phyloP scores from a whole-genome alignment of 805 yeast species.

The Pichia californica region DNA sequence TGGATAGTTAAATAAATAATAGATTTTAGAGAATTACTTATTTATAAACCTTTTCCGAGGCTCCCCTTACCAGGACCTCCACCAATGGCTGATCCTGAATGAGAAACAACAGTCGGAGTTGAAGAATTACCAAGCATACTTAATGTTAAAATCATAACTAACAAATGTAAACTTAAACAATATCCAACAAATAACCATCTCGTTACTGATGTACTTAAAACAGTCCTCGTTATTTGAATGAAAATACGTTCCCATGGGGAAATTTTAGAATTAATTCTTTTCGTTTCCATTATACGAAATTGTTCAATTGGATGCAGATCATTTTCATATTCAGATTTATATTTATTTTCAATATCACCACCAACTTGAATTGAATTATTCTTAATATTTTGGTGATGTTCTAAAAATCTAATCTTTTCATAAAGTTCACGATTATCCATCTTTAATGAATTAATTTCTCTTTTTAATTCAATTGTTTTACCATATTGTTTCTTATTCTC shows the following conservation, averaged over 20 bases:
- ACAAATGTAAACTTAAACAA: slow-evolving; percentile 66
- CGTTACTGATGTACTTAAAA: slow-evolving; percentile 68
- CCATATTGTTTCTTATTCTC: slow-evolving; percentile 57
- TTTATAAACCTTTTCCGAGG: too few species aligned
- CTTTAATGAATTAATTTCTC: slow-evolving; percentile 59
- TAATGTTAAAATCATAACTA: slow-evolving; percentile 60
- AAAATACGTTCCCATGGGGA: slow-evolving; percentile 77
- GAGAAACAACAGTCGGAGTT: background rate
- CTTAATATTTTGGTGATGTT: slow-evolving; percentile 40
- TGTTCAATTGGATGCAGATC: slow-evolving; percentile 78
- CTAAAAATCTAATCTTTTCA: slow-evolving; percentile 66
- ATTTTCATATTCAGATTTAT: slow-evolving; percentile 63
- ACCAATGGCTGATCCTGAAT: too few species aligned
- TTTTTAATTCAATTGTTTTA: slow-evolving; percentile 51
- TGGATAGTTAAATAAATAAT: too few species aligned
- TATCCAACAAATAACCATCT: slow-evolving; percentile 68
- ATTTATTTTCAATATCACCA: slow-evolving; percentile 46
- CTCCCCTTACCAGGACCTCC: background rate
- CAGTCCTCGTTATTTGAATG: slow-evolving; percentile 61
- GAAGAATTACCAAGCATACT: slow-evolving; percentile 36
- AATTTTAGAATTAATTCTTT: slow-evolving; percentile 62
- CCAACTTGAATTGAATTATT: slow-evolving; percentile 11
- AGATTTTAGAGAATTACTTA: too few species aligned
- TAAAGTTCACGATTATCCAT: slow-evolving; percentile 72
- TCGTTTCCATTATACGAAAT: slow-evolving; percentile 71